phyloP scores from a whole-genome alignment of 352 stramenopile species.

The Phytophthora foliorum region DNA sequence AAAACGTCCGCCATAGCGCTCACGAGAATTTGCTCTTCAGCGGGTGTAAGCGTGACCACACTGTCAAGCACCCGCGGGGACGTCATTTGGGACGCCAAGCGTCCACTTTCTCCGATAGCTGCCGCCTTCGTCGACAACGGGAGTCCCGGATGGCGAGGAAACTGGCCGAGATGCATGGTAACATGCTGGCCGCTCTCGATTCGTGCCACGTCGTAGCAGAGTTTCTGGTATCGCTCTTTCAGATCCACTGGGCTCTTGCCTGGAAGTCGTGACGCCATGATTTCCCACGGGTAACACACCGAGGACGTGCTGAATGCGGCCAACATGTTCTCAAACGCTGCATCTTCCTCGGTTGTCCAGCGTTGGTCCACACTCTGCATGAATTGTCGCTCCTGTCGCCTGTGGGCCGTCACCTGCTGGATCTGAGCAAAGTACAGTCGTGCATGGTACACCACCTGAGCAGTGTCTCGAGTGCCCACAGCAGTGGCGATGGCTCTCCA shows the following conservation, averaged over 20 bases:
- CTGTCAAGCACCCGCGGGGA: constrained; percentile 51
- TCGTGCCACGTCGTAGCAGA: constrained; percentile 77
- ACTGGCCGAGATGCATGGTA: constrained; percentile 61
- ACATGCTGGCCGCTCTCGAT: constrained; percentile 78
- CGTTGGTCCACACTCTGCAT: constrained; percentile 66
- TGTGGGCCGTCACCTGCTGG: constrained; percentile 50
- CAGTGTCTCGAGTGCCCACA: constrained; percentile 59
- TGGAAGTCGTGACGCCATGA: constrained; percentile 61
- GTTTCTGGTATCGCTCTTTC: constrained; percentile 78
- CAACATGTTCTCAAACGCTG: constrained; percentile 72
- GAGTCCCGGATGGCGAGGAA: constrained; percentile 26
- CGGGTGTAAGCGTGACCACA: constrained; percentile 59
- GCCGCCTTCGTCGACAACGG: constrained; percentile 19
- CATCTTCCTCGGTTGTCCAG: constrained; percentile 76
- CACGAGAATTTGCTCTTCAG: constrained; percentile 63
- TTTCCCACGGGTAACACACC: constrained; percentile 69
- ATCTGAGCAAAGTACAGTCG: constrained; percentile 64
- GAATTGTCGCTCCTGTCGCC: constrained; percentile 53
- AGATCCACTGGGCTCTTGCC: constrained; percentile 63
- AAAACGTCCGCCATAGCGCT: constrained; percentile 60
- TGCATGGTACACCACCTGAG: constrained; percentile 59
- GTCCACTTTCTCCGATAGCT: constrained; percentile 18
- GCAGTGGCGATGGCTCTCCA: constrained; percentile 71
- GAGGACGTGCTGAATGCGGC: constrained; percentile 44
- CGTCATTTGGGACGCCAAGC: constrained; percentile 27